Percentiles rank a stretch among this genome's conserved stretches.
Conservation (phyloP, 1,284 basidiomycete genomes). For the Sporisorium sorghi region DNA sequence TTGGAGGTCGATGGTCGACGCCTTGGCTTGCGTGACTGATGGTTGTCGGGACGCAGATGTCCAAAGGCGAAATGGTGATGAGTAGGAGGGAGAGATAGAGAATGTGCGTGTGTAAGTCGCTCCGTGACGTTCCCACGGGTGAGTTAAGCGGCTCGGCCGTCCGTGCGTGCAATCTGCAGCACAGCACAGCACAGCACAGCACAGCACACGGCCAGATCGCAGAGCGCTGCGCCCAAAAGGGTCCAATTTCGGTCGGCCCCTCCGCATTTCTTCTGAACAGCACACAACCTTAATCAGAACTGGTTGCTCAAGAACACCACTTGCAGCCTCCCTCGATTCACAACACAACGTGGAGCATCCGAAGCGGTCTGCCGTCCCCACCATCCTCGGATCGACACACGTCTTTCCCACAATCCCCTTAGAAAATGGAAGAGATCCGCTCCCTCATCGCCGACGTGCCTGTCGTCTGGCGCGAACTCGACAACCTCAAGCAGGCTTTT, state of each 20-base stretch:
- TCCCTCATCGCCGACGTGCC: slow-evolving; percentile 24
- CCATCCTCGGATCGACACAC: background rate
- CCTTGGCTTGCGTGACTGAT: background rate
- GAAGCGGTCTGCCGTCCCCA: background rate
- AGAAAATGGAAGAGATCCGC: slow-evolving; percentile 22
- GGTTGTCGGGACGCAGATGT: background rate
- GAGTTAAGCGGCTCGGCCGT: background rate
- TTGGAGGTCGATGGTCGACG: background rate
- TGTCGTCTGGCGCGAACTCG: slow-evolving; percentile 31
- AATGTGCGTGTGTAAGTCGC: too few species aligned
- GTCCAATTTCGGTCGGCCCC: background rate
- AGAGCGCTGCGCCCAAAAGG: background rate
- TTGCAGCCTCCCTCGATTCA: background rate
- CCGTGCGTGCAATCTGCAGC: background rate
- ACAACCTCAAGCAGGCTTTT: slow-evolving; percentile 19
- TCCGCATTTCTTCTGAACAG: background rate
- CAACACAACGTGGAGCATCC: background rate
- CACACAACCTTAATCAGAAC: background rate
- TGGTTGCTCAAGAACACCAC: too few species aligned
- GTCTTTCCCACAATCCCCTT: background rate
- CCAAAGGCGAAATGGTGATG: background rate
- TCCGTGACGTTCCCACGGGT: background rate
- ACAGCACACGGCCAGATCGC: background rate
- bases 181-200: background rate
- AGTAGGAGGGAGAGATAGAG: too few species aligned